Conservation (phyloP, 176 grass and related monocot species). For the Luzula sylvatica region DNA sequence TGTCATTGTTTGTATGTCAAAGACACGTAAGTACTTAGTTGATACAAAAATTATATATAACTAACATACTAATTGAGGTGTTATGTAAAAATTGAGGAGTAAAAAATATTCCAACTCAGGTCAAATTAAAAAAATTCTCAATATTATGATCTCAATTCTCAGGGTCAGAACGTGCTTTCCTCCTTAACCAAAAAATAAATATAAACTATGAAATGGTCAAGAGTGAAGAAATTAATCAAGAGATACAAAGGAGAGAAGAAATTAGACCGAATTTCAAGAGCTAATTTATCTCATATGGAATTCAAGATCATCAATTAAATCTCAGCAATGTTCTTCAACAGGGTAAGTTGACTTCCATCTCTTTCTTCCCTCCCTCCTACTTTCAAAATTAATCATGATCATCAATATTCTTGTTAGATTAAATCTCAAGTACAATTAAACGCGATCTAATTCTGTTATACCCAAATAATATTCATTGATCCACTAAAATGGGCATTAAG, state of each 20-base stretch:
- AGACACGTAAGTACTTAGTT: too few relatives aligned
- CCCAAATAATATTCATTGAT: too few relatives aligned
- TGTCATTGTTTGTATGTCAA: too few relatives aligned
- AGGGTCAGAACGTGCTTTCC: too few relatives aligned
- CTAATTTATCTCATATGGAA: neutral
- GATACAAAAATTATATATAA: too few relatives aligned
- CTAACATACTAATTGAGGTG: too few relatives aligned
- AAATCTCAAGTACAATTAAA: neutral
- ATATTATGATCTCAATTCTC: too few relatives aligned
- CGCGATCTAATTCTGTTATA: too few relatives aligned
- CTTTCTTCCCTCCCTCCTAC: neutral
- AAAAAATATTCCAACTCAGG: too few relatives aligned
- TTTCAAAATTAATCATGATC: neutral
- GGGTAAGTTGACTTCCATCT: conserved; percentile 6
- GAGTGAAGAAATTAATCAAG: neutral
- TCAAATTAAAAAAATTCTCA: too few relatives aligned
- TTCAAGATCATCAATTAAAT: neutral
- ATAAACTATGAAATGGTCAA: conserved; percentile 9
- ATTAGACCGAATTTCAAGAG: neutral
- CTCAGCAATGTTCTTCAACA: conserved; percentile 18
- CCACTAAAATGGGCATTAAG: too few relatives aligned
- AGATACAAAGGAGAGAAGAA: neutral
- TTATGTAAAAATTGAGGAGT: too few relatives aligned
- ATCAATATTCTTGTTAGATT: neutral
- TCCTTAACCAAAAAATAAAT: neutral